A percentile compares a stretch with the other conserved stretches of the same genome.
These are phyloP conservation scores for Phytopythium delawarense DNA, from an alignment of 352 stramenopile species.

Conservation along the genomic window DNA sequence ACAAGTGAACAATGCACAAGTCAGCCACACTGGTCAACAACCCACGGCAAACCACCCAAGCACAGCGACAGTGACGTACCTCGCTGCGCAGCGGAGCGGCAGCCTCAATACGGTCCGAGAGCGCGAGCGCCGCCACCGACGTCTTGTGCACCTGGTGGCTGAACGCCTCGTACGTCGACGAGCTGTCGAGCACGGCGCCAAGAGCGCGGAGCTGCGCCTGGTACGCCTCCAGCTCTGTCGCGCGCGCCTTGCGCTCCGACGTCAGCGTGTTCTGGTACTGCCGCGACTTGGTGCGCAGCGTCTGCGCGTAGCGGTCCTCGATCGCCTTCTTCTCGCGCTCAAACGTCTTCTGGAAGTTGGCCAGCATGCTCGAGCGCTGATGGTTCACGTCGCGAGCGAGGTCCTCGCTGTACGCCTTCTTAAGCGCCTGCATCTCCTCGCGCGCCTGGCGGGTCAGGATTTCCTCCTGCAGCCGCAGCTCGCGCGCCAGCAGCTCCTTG, in stretches of 20 bases:
- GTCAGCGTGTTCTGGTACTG: conserved; percentile 54
- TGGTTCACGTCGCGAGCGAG: conserved; percentile 57
- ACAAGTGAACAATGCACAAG: not conserved
- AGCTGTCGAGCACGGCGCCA: conserved; percentile 64
- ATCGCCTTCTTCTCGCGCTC: conserved; percentile 59
- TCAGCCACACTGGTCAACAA: not conserved
- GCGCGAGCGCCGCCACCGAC: conserved; percentile 67
- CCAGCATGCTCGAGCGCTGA: conserved; percentile 48
- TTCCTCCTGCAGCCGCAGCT: conserved; percentile 72
- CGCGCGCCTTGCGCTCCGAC: conserved; percentile 59
- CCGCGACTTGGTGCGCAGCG: conserved; percentile 44
- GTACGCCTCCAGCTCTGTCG: conserved; percentile 61
- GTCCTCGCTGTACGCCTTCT: conserved; percentile 63
- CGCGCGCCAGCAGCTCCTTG: conserved; percentile 72
- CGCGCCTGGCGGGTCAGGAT: conserved; percentile 53
- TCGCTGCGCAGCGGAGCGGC: conserved; percentile 62
- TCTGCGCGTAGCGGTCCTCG: conserved; percentile 40
- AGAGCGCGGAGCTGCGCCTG: conserved; percentile 59
- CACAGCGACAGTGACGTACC: conserved; percentile 11
- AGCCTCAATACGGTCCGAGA: conserved; percentile 80
- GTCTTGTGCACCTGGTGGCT: conserved; percentile 84
- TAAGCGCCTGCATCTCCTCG: conserved; percentile 55
- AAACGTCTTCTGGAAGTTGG: conserved; percentile 56
- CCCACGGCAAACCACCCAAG: not conserved
- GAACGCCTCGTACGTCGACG: conserved; percentile 80